Base-by-base conservation (phyloP, 306 rosid species). In the Begonia loranthoides region DNA sequence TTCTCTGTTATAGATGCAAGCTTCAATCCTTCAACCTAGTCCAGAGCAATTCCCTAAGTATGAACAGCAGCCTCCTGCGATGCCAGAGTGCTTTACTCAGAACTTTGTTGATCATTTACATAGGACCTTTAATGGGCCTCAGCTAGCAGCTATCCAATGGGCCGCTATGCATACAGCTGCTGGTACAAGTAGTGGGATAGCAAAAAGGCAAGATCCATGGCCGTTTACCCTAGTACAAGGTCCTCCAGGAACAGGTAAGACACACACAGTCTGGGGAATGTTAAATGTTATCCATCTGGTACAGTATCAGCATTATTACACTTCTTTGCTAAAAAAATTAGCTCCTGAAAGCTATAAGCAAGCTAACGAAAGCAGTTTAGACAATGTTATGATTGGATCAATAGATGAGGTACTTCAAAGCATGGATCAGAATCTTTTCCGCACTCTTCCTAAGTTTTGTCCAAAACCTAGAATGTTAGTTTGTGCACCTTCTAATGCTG, bases 191-290 rank as follows among this genome's bases (percentile, higher is more conserved):
- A 85, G 94, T 52, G 83, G 84, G 50, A 59, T 72, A 15, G 56
- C 80, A 41, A 90, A 82, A 76, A 82, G 75, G 79, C 96, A 83
- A 76, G 96, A 87, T 55, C 96, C 99, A 9, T 90, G 99, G 99
- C 99, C 99, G 17, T 90, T 90, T 63, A 90, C 99, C 40, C 99
- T 90, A 55, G 99, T 90, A 55, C 99, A 90, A 69, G 99, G 99
- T 52, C 99, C 99, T 66, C 99, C 99, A 8, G 99, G 99, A 53
- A 90, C 99, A 45, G 99, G 99, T 54, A 90, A 90, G 86, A 90
- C 99, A 2, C 99, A 90, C 70, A 90, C 99, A 21, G 99, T 90
- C 14, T 90, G 99, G 99, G 99, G 99, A 78, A 90, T 90, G 99
- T 76, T 90, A 68, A 90, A 90, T 57, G 99, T 90, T 65, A 90